These are phyloP conservation scores for Olyra latifolia DNA, from an alignment of 176 grass and related monocot genomes.

Conservation along the genomic window DNA sequence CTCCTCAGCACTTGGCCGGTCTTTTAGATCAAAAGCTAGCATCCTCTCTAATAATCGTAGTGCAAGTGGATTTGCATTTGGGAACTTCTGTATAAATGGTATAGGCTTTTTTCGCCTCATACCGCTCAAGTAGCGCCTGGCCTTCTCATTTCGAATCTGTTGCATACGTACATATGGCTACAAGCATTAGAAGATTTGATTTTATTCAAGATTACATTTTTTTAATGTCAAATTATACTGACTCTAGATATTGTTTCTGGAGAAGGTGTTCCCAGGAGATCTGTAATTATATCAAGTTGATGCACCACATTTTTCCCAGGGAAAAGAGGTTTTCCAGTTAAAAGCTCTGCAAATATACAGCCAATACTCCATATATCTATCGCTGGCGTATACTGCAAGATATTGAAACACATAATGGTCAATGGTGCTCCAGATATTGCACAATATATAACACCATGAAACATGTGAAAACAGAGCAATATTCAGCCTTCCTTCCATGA, in stretches of 20 bases:
- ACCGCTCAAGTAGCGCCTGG: conserved; percentile 80
- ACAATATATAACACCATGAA: conserved; percentile 2
- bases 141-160: conserved; percentile 96
- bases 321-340: conserved; percentile 94
- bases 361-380: conserved; percentile 99
- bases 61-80: conserved; percentile 71
- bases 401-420: conserved; percentile 5
- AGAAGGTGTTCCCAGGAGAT: conserved; percentile 88
- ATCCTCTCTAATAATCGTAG: conserved; percentile 75
- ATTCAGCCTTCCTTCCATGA: neutral
- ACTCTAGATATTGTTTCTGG: conserved; percentile 86
- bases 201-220: neutral
- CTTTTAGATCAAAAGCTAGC: conserved; percentile 95
- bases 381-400: conserved; percentile 84
- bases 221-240: conserved; percentile 31
- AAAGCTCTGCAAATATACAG: conserved; percentile 89
- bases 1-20: conserved; percentile 90
- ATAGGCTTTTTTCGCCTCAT: conserved; percentile 83
- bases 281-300: conserved; percentile 93
- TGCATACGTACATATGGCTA: conserved; percentile 13
- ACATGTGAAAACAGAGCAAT: conserved; percentile 7
- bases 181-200: conserved; percentile 6
- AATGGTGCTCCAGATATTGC: neutral
- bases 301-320: conserved; percentile 98
- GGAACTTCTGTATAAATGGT: conserved; percentile 81